These are phyloP conservation scores for Stephanocyclus meneghinianus DNA, from an alignment of 352 stramenopile genomes.

Conservation along the genomic window DNA sequence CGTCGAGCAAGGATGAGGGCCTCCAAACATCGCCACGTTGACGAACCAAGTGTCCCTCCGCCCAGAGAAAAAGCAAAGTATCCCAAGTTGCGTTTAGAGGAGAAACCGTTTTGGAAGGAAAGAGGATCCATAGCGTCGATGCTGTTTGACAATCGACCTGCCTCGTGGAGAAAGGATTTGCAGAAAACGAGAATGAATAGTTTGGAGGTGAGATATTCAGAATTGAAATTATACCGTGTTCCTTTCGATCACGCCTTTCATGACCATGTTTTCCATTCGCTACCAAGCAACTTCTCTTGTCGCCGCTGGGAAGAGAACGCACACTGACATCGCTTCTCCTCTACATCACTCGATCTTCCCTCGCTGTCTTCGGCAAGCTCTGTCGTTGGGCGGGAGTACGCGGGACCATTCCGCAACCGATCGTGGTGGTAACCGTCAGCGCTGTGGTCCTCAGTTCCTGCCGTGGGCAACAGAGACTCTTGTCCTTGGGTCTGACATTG, in stretches of 20 bases:
- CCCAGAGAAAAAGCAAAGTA: not conserved
- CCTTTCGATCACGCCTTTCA: not conserved
- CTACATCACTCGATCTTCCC: constrained; percentile 23
- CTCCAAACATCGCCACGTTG: not conserved
- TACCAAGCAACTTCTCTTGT: constrained; percentile 30
- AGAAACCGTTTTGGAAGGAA: constrained; percentile 43
- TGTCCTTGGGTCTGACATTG: constrained; percentile 42
- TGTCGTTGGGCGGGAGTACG: constrained; percentile 64
- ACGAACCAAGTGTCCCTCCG: not conserved
- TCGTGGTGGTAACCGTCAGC: constrained; percentile 49
- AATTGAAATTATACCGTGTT: not conserved
- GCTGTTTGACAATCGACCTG: constrained; percentile 9
- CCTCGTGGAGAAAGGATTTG: not conserved
- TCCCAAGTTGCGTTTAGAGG: constrained; percentile 20
- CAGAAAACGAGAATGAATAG: constrained; percentile 10
- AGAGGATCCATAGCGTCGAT: constrained; percentile 34
- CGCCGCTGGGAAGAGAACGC: constrained; percentile 21
- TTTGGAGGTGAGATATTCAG: constrained; percentile 26
- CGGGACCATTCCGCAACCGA: constrained; percentile 59
- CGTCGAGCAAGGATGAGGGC: constrained; percentile 40
- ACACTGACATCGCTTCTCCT: constrained; percentile 41
- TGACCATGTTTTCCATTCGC: not conserved
- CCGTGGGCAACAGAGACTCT: constrained; percentile 21
- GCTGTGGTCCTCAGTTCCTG: constrained; percentile 35
- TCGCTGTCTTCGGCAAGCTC: constrained; percentile 32